phyloP scores from a whole-genome alignment of 805 yeast species.

The Sugiyamaella marilandica region DNA sequence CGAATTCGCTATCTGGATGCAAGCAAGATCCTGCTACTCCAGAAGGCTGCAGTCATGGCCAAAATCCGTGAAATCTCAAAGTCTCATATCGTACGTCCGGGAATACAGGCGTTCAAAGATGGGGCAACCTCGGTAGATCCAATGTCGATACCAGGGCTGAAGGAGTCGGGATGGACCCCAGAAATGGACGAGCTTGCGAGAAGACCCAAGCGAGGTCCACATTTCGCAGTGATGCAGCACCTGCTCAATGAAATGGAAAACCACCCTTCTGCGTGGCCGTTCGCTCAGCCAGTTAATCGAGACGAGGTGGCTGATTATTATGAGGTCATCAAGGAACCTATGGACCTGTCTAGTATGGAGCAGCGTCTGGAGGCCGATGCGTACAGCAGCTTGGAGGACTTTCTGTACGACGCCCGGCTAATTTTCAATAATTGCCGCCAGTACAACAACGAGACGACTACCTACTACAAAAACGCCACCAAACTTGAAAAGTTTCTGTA shows the following conservation, averaged over 20 bases:
- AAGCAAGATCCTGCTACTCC: constrained; percentile 76
- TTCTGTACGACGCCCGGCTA: constrained; percentile 79
- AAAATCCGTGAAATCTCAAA: constrained; percentile 76
- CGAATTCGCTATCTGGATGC: constrained; percentile 82
- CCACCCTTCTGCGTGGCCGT: constrained; percentile 98
- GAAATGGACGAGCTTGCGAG: constrained; percentile 97
- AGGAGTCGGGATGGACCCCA: constrained; percentile 96
- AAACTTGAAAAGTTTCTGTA: constrained; percentile 87
- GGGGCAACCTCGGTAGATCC: constrained; percentile 54
- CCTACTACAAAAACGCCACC: constrained; percentile 91
- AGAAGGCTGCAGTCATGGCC: constrained; percentile 84
- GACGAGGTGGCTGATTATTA: constrained; percentile 96
- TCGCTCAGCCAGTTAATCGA: constrained; percentile 83
- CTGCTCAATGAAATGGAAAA: constrained; percentile 82
- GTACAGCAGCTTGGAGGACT: constrained; percentile 86
- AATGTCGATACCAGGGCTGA: constrained; percentile 78
- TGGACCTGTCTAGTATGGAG: constrained; percentile 97
- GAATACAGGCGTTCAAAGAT: constrained; percentile 65
- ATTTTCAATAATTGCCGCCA: constrained; percentile 87
- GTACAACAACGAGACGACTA: constrained; percentile 90
- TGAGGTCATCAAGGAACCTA: constrained; percentile 94
- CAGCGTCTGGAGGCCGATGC: constrained; percentile 86
- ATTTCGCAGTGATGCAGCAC: constrained; percentile 89
- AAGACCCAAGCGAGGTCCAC: constrained; percentile 90
- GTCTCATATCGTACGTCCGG: constrained; percentile 77